Base-by-base conservation (phyloP, 495 filamentous ascomycete species). In the Hyaloscypha hepaticicola region DNA sequence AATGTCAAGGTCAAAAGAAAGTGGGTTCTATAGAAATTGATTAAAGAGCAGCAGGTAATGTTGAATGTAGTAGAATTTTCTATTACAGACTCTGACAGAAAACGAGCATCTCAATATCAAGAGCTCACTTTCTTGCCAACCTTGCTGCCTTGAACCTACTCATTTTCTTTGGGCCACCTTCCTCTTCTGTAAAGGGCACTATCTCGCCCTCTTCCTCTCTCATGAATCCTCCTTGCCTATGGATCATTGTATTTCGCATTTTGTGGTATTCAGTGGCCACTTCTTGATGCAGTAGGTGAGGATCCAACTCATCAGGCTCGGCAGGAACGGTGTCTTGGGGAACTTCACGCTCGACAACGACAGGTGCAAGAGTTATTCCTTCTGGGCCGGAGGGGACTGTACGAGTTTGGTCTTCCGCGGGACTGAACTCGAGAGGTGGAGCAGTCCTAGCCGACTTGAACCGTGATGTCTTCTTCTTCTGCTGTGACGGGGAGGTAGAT, bases 61-160 rank as follows among this genome's bases (percentile, higher is more conserved):
- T 53, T 53, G 50, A 53, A 53, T 57, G 53, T 57, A 33, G 53
- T 33, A 9, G 26, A 21, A 26, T 29, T 21, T 57, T 57, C 53
- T 57, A 21, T 27, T 57, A 57, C 25, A 57, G 26, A 53, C 50
- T 25, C 26, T 53, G 38, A 16, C 1, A 59, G 14, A 25, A 7
- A 12, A 38, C 12, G 28, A 60, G 12, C 31, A 27, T 19, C 16
- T 19, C 25, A 60, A 52, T 50, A 16, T 19, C 24, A 63, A 26
- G 24, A 19, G 48, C 55, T 25, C 34, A 27, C 4, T 45, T 45
- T 19, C 41, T 57, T 33, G 31, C 80, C 72, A 97, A 73, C 57
- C 91, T 85, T 6, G 95, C 91, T 61, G 93, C 92, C 75, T 87
- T 95, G 76, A 97, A 99, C 65, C 90, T 83, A 80, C 94, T 97